These are phyloP conservation scores for Boechera stricta DNA, from an alignment of 345 rosid species.

Conservation along the genomic window DNA sequence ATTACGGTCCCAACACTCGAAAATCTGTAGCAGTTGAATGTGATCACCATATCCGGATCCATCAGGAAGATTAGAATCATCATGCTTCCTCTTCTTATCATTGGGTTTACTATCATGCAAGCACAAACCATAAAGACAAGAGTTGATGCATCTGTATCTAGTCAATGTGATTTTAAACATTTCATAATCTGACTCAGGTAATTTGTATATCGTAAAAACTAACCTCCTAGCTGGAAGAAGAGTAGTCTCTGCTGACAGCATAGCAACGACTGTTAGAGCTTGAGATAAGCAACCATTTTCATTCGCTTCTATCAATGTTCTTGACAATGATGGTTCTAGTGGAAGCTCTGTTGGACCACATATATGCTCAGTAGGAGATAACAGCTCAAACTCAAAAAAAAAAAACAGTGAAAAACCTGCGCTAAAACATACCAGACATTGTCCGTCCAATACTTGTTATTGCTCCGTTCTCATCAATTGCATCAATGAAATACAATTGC, in stretches of 20 bases:
- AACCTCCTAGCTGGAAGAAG: conserved; percentile 81
- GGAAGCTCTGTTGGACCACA: conserved; percentile 78
- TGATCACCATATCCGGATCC: conserved; percentile 97
- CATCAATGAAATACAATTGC: conserved; percentile 91
- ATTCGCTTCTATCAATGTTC: conserved; percentile 91
- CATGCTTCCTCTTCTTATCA: conserved; percentile 85
- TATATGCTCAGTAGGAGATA: conserved; percentile 22
- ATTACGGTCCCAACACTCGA: conserved; percentile 72
- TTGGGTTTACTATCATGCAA: conserved; percentile 55
- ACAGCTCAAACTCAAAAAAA: background rate
- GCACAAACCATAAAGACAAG: conserved; percentile 19
- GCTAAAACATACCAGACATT: conserved; percentile 77
- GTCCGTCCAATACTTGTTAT: conserved; percentile 80
- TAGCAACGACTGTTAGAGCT: conserved; percentile 93
- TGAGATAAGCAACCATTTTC: conserved; percentile 82
- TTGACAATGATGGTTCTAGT: conserved; percentile 91
- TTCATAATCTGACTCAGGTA: conserved; percentile 18
- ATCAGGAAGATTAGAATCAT: conserved; percentile 74
- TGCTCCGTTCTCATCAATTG: conserved; percentile 83
- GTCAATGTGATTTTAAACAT: conserved; percentile 25
- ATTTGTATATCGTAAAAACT: conserved; percentile 35
- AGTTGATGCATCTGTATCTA: conserved; percentile 11
- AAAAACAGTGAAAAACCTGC: conserved; percentile 19
- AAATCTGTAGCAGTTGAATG: conserved; percentile 89
- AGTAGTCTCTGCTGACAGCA: conserved; percentile 92